Conservation (phyloP, 768 basidiomycete genomes). For the Tulasnella sp. region DNA sequence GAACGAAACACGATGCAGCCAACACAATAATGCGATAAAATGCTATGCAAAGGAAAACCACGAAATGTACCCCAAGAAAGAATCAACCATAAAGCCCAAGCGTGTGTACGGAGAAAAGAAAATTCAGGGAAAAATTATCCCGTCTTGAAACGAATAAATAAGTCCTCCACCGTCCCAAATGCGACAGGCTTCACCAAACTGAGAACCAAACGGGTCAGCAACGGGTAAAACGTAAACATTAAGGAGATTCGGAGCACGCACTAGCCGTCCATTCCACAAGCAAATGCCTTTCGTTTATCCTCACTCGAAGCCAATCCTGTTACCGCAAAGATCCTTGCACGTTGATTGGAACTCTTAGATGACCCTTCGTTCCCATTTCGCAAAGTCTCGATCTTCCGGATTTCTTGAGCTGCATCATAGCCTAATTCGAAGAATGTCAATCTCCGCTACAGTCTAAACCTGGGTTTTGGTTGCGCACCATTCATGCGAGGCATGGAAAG, state of each 20-base stretch:
- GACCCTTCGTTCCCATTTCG: constrained; percentile 33
- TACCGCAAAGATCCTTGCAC: constrained; percentile 61
- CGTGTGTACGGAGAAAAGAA: not conserved
- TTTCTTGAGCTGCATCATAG: constrained; percentile 73
- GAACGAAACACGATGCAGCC: not conserved
- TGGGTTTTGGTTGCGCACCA: constrained; percentile 41
- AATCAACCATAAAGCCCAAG: not conserved
- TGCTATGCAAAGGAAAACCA: not conserved
- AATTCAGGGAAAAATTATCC: not conserved
- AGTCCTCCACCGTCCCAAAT: constrained; percentile 67
- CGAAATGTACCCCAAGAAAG: not conserved
- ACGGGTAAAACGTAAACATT: not conserved
- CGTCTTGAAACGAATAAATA: constrained; percentile 9
- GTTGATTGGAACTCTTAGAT: constrained; percentile 23
- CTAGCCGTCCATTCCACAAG: constrained; percentile 94
- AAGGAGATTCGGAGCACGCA: constrained; percentile 38
- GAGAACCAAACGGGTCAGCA: not conserved
- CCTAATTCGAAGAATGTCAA: constrained; percentile 39
- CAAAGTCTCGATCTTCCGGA: constrained; percentile 61
- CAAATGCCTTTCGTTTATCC: constrained; percentile 84
- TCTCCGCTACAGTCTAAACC: not conserved
- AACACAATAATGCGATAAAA: not conserved
- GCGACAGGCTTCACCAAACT: constrained; percentile 93
- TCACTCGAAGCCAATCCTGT: constrained; percentile 84
- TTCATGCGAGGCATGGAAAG: constrained; percentile 92